Conservation (phyloP, 2,329 filamentous ascomycete species). For the Colletotrichum echinochloae region DNA sequence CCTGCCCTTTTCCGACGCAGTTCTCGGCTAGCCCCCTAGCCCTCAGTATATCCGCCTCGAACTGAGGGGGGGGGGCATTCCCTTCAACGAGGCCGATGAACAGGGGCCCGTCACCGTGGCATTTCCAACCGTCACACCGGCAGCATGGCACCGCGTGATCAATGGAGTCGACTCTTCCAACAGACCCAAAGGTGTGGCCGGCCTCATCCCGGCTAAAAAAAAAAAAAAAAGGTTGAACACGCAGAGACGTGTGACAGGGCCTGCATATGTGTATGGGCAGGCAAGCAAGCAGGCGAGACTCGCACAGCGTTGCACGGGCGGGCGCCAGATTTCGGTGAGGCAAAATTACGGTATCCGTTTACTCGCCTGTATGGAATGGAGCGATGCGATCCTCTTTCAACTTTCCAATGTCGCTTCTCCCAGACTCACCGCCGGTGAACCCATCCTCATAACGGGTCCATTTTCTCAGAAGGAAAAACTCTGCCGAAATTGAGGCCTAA, state of each 20-base stretch:
- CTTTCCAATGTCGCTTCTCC: slow-evolving; percentile 33
- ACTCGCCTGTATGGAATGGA: background rate
- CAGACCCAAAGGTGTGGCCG: slow-evolving; percentile 11
- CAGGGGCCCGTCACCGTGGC: slow-evolving; percentile 11
- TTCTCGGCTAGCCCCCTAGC: slow-evolving; percentile 1
- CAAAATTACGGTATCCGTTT: background rate
- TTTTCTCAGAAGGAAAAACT: slow-evolving; percentile 14
- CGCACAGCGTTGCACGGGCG: background rate
- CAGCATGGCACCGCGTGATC: slow-evolving; percentile 36
- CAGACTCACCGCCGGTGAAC: background rate
- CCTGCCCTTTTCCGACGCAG: slow-evolving; percentile 22
- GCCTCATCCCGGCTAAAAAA: slow-evolving; percentile 15
- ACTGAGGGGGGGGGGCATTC: background rate
- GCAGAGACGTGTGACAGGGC: slow-evolving; percentile 27
- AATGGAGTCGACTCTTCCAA: slow-evolving; percentile 27
- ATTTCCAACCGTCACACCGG: slow-evolving; percentile 27
- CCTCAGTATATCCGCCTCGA: background rate
- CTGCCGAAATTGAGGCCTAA: slow-evolving; percentile 18
- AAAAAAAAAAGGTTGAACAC: slow-evolving; percentile 8
- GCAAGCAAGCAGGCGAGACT: background rate
- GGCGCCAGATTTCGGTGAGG: background rate
- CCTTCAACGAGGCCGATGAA: background rate
- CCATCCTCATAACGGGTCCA: slow-evolving; percentile 19
- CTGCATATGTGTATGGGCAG: background rate
- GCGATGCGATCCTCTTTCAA: background rate